Percentiles rank a stretch among this genome's conserved stretches.
Conservation (phyloP, 2,329 filamentous ascomycete species). For the Xylariaceae sp. region DNA sequence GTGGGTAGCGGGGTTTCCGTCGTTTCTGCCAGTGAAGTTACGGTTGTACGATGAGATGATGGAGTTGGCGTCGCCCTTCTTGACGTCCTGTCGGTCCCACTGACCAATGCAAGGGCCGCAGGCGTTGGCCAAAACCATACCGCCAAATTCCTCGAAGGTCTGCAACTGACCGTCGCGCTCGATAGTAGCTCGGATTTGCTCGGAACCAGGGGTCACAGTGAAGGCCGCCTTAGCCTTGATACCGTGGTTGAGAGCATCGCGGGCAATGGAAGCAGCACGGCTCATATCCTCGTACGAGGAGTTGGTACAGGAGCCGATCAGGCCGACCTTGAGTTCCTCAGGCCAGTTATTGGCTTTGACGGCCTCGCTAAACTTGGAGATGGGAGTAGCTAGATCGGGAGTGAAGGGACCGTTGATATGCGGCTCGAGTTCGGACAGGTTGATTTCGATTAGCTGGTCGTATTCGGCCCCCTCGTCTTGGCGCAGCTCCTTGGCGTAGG, state of each 20-base stretch:
- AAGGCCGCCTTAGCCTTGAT: slow-evolving; percentile 91
- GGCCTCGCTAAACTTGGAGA: slow-evolving; percentile 94
- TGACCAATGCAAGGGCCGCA: slow-evolving; percentile 92
- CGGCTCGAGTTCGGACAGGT: slow-evolving; percentile 90
- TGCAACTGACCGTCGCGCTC: slow-evolving; percentile 84
- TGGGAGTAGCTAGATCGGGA: slow-evolving; percentile 93
- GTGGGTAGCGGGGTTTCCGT: slow-evolving; percentile 91
- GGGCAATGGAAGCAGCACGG: slow-evolving; percentile 84
- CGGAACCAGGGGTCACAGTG: slow-evolving; percentile 92
- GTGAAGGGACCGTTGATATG: slow-evolving; percentile 99
- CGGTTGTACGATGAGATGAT: slow-evolving; percentile 99
- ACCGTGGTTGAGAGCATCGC: slow-evolving; percentile 86
- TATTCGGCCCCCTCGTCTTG: slow-evolving; percentile 91
- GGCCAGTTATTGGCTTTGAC: slow-evolving; percentile 96
- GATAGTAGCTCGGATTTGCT: slow-evolving; percentile 94
- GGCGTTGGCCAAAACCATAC: slow-evolving; percentile 90
- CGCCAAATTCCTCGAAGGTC: slow-evolving; percentile 95
- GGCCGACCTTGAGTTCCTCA: slow-evolving; percentile 89
- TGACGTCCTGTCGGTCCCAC: slow-evolving; percentile 90
- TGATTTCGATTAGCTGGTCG: slow-evolving; percentile 93
- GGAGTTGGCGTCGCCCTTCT: slow-evolving; percentile 93
- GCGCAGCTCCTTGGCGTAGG: slow-evolving; percentile 79
- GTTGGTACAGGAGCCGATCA: slow-evolving; percentile 99
- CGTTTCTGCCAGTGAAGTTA: slow-evolving; percentile 98
- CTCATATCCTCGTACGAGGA: slow-evolving; percentile 84